Percentiles rank a stretch among this genome's conserved stretches.
Evolutionary conservation across 768 basidiomycete species (phyloP).

Genomic region (Kwoniella shandongensis): DNA sequence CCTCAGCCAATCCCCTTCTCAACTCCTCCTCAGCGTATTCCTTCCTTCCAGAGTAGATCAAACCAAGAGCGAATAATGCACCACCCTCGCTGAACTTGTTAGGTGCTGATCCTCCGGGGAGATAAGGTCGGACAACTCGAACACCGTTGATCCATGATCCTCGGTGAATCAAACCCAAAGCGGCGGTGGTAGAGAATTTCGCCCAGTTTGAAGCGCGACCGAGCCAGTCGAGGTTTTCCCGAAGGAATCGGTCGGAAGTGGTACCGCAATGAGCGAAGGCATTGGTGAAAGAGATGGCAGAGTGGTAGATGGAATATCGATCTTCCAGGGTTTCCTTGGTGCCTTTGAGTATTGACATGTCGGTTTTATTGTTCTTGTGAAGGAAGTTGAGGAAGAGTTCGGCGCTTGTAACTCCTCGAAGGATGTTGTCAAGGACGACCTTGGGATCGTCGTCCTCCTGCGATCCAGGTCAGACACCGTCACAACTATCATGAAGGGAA

Average conservation of each 20-base stretch:
- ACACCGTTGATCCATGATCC: conserved; percentile 92
- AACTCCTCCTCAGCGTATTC: conserved; percentile 76
- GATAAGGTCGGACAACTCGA: conserved; percentile 88
- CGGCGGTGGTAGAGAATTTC: conserved; percentile 96
- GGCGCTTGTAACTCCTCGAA: conserved; percentile 87
- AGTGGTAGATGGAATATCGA: conserved; percentile 95
- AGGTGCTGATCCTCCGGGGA: conserved; percentile 68
- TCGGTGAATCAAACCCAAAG: conserved; percentile 95
- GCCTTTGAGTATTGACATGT: conserved; percentile 84
- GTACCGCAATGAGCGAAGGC: conserved; percentile 99
- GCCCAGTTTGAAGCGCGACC: conserved; percentile 95
- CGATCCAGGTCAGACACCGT: conserved; percentile 1
- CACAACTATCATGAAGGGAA: not conserved
- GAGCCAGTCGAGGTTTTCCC: conserved; percentile 96
- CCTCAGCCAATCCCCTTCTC: conserved; percentile 59
- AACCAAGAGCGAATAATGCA: conserved; percentile 87
- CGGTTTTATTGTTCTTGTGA: conserved; percentile 88
- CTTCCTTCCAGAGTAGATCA: conserved; percentile 81
- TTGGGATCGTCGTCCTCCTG: conserved; percentile 24
- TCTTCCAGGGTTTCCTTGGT: conserved; percentile 64
- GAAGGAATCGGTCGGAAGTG: conserved; percentile 85
- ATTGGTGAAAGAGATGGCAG: conserved; percentile 91
- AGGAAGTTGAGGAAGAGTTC: conserved; percentile 94
- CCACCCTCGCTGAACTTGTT: conserved; percentile 93
- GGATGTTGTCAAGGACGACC: conserved; percentile 69